phyloP scores from a whole-genome alignment of 352 stramenopile genomes.

The Synura sp. region DNA sequence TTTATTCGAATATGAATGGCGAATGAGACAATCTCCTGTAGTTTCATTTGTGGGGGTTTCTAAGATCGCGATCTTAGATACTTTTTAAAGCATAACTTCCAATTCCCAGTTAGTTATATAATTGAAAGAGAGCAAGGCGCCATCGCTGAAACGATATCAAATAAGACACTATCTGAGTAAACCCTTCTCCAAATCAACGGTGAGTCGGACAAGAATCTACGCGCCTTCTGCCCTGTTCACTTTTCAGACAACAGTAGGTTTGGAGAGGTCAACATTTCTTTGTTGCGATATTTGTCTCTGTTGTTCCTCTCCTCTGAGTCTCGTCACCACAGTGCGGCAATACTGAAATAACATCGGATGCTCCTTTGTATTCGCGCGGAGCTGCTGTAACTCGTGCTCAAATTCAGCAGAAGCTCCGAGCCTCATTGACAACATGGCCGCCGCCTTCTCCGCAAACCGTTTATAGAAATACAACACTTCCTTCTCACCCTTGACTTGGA shows the following conservation, averaged over 20 bases:
- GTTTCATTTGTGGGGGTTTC: no score
- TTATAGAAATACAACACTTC: conserved; percentile 58
- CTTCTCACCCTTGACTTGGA: conserved; percentile 74
- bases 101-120: no score
- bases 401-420: background rate
- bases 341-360: conserved; percentile 14
- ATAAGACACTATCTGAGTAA: no score
- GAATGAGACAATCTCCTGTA: no score
- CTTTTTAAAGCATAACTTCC: no score
- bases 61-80: no score
- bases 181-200: no score
- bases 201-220: no score
- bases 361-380: background rate
- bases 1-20: no score
- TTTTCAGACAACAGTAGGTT: conserved; percentile 30
- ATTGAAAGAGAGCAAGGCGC: no score
- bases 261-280: background rate
- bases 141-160: no score
- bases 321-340: background rate
- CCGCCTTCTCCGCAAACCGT: background rate
- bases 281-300: background rate
- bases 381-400: background rate
- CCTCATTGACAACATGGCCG: background rate
- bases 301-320: background rate
- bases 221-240: no score